Conservation (phyloP, 2,329 filamentous ascomycete genomes). For the Aspergillus persii region DNA sequence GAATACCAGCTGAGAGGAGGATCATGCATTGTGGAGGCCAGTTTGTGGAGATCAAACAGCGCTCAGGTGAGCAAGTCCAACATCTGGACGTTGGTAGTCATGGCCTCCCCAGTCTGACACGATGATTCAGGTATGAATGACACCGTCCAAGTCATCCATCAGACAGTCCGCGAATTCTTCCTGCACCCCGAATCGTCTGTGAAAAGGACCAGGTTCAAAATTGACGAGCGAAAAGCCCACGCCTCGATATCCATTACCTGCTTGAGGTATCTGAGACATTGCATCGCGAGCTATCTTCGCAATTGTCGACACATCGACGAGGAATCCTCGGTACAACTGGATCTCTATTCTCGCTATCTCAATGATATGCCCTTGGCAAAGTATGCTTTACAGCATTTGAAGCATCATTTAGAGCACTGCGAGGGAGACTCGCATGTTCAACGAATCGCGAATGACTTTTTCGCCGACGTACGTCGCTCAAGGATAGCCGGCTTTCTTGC, state of each 20-base stretch:
- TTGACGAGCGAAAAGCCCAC: background rate
- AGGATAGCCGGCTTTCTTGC: background rate
- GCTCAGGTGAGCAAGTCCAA: background rate
- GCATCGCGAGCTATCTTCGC: background rate
- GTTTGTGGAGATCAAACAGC: constrained; percentile 4
- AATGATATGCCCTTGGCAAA: background rate
- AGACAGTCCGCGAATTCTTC: constrained; percentile 7
- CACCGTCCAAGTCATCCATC: constrained; percentile 3
- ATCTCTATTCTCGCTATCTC: background rate
- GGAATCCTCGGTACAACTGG: background rate
- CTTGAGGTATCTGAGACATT: background rate
- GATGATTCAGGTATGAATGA: background rate
- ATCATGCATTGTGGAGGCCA: constrained; percentile 1
- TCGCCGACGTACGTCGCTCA: background rate
- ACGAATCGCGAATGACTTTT: background rate
- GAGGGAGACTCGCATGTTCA: background rate
- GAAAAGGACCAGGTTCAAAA: background rate
- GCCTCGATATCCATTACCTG: background rate
- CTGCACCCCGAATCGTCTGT: background rate
- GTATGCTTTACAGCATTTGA: background rate
- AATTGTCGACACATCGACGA: background rate
- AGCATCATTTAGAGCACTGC: background rate
- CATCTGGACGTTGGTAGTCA: background rate
- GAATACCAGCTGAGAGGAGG: background rate
- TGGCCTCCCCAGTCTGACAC: background rate